Base-by-base conservation (phyloP, 768 basidiomycete species). In the Albatrellus ellisii region DNA sequence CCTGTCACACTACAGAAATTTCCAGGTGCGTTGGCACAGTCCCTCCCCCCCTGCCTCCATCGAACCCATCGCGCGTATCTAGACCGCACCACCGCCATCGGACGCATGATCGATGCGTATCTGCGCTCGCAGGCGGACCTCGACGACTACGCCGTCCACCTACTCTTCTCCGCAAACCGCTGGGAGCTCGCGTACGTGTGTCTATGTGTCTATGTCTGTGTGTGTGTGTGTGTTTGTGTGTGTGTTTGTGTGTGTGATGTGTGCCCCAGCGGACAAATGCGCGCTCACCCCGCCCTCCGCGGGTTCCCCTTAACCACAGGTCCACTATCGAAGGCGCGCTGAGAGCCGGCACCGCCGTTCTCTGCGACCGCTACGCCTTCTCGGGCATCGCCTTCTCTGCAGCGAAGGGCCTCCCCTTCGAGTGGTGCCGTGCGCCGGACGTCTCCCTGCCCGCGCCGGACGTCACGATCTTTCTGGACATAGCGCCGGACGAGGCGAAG, bases 341-440 rank as follows among this genome's bases (percentile, higher is more conserved):
- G 2, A 58, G 58, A 0, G 54, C 64, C 0, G 89, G 90, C 0
- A 82, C 75, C 3, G 72, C 75, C 0, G 65, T 99, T 54, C 61
- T 99, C 34, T 89, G 86, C 54, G 94, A 98, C 58, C 73, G 95
- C 32, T 99, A 98, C 57, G 87, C 91, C 1, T 98, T 97, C 62
- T 98, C 92, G 2, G 94, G 94, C 0, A 80, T 91, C 49, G 91
- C 89, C 2, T 98, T 97, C 58, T 81, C 80, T 11, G 69, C 72
- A 1, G 67, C 78, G 14, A 80, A 82, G 50, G 66, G 68, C 9
- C 70, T 94, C 37, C 65, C 80, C 0, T 82, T 79, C 50, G 68
- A 73, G 12, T 99, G 88, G 86, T 94, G 91, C 57, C 70, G 75
- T 37, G 65, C 77, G 1, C 91, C 92, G 4, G 94, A 99, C 50